Percentiles rank a stretch among this genome's conserved stretches.
Evolutionary conservation across 2,329 filamentous ascomycete genomes (phyloP).

Genomic region (Stachybotrys chartarum): DNA sequence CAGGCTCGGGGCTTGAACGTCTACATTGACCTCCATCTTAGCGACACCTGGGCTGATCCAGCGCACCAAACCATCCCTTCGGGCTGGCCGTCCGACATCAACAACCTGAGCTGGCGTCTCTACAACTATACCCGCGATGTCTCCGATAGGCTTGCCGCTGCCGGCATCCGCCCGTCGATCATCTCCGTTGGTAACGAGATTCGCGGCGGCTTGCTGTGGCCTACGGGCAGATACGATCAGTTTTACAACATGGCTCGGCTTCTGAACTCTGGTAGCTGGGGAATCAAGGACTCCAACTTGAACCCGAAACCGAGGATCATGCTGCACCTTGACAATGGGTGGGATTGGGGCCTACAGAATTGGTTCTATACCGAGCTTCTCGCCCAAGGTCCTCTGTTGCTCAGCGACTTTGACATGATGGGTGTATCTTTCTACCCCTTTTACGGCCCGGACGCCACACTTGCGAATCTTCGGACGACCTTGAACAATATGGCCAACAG

Average conservation of each 20-base stretch:
- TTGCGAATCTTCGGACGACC: constrained; percentile 46
- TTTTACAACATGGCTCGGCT: constrained; percentile 55
- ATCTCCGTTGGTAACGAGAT: constrained; percentile 73
- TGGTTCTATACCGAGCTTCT: constrained; percentile 58
- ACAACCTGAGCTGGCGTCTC: constrained; percentile 51
- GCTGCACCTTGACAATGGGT: constrained; percentile 72
- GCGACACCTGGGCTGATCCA: constrained; percentile 67
- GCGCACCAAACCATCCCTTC: constrained; percentile 53
- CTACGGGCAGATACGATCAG: constrained; percentile 44
- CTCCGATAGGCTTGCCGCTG: constrained; percentile 51
- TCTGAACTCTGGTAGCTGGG: constrained; percentile 56
- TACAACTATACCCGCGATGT: constrained; percentile 63
- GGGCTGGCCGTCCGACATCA: constrained; percentile 55
- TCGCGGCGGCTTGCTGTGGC: constrained; percentile 58
- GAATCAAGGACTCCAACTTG: constrained; percentile 56
- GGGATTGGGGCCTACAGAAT: constrained; percentile 59
- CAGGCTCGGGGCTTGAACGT: constrained; percentile 54
- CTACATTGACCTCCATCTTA: constrained; percentile 58
- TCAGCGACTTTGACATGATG: constrained; percentile 61
- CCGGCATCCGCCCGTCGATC: constrained; percentile 49
- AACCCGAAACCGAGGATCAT: constrained; percentile 57
- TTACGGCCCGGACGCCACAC: constrained; percentile 52
- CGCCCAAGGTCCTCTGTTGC: constrained; percentile 37
- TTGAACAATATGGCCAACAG: constrained; percentile 51
- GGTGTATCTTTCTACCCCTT: constrained; percentile 71